These are phyloP conservation scores for Terfezia boudieri DNA, from an alignment of 495 filamentous ascomycete genomes.

Conservation along the genomic window DNA sequence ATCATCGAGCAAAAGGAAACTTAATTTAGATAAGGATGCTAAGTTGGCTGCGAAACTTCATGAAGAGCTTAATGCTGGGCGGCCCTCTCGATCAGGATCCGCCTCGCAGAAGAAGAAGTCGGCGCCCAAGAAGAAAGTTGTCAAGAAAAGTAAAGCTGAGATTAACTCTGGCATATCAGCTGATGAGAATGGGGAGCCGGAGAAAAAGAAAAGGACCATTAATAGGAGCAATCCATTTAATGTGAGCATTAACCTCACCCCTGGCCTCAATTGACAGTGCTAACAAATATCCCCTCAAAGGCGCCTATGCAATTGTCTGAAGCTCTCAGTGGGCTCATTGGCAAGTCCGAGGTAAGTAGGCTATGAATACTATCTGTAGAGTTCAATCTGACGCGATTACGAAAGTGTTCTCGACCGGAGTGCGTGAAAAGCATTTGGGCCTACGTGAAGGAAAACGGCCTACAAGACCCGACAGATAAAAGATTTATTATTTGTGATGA, in stretches of 20 bases:
- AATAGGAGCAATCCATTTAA: slow-evolving; percentile 47
- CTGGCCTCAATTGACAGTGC: background rate
- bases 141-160: slow-evolving; percentile 45
- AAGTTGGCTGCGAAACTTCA: slow-evolving; percentile 68
- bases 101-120: slow-evolving; percentile 42
- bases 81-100: slow-evolving; percentile 46
- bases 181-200: slow-evolving; percentile 27
- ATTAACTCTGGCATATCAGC: slow-evolving; percentile 50
- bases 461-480: slow-evolving; percentile 78
- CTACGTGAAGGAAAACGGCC: slow-evolving; percentile 64
- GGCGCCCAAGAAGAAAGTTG: slow-evolving; percentile 21
- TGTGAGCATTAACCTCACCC: slow-evolving; percentile 23
- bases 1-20: slow-evolving; percentile 16
- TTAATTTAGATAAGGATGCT: slow-evolving; percentile 54
- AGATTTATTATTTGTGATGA: slow-evolving; percentile 88
- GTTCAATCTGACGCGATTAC: background rate
- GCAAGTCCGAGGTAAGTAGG: slow-evolving; percentile 29
- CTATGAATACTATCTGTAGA: background rate
- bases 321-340: slow-evolving; percentile 38
- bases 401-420: slow-evolving; percentile 69
- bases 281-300: background rate
- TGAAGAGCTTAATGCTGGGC: slow-evolving; percentile 62
- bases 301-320: slow-evolving; percentile 35
- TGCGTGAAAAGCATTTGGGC: slow-evolving; percentile 91
- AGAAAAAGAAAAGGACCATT: slow-evolving; percentile 40